Percentiles rank a stretch among this genome's conserved stretches.
Evolutionary conservation across 768 basidiomycete genomes (phyloP).

Genomic region (Pleurotus giganteus): DNA sequence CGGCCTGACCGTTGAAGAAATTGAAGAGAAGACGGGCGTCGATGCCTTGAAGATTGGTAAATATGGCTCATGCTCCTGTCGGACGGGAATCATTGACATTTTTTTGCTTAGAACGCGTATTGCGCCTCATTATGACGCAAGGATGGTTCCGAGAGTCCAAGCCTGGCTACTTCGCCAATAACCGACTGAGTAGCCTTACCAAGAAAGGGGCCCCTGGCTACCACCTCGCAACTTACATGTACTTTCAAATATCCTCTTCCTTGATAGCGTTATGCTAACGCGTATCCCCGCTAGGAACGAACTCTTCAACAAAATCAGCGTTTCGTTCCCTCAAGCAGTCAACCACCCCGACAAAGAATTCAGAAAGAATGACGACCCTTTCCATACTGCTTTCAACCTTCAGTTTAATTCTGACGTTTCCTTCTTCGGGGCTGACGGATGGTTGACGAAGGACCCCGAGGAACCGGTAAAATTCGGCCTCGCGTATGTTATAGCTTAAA

Average conservation of each 20-base stretch:
- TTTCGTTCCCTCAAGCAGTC: slow-evolving; percentile 30
- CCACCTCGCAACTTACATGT: slow-evolving; percentile 37
- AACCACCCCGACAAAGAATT: slow-evolving; percentile 32
- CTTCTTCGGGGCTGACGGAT: slow-evolving; percentile 34
- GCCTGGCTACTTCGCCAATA: slow-evolving; percentile 36
- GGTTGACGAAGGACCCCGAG: slow-evolving; percentile 35
- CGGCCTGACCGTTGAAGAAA: slow-evolving; percentile 30
- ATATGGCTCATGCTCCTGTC: not conserved
- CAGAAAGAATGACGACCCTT: slow-evolving; percentile 30
- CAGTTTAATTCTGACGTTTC: slow-evolving; percentile 32
- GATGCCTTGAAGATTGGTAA: slow-evolving; percentile 34
- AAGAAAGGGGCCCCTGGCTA: slow-evolving; percentile 33
- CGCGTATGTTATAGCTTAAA: slow-evolving; percentile 20
- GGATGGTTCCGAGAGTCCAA: slow-evolving; percentile 36
- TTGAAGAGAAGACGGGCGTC: slow-evolving; percentile 30
- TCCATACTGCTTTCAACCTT: slow-evolving; percentile 37
- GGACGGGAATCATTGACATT: not conserved
- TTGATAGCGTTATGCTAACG: not conserved
- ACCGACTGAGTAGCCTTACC: slow-evolving; percentile 32
- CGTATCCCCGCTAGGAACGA: slow-evolving; percentile 26
- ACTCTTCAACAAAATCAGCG: slow-evolving; percentile 32
- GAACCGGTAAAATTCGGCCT: slow-evolving; percentile 34
- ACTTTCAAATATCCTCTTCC: slow-evolving; percentile 5
- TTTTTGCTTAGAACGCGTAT: slow-evolving; percentile 25
- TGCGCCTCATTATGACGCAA: slow-evolving; percentile 33